Evolutionary conservation across 169 alveolate genomes (phyloP), one percentile per base, ranked within the genome.

Genomic region (Cryptosporidium baileyi): DNA sequence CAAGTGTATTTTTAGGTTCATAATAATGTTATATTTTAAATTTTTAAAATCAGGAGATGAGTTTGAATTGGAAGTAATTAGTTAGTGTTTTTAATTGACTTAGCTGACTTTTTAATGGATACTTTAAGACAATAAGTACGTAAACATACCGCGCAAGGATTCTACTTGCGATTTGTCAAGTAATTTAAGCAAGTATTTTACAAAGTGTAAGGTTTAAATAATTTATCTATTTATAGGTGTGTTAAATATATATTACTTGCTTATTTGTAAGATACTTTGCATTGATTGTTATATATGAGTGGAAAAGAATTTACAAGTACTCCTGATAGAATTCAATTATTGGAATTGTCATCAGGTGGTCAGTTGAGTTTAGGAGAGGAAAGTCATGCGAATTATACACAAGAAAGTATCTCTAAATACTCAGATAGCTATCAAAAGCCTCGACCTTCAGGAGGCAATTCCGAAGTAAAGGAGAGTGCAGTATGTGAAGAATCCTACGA

Each of bases 91-190:
- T n/a, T n/a, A n/a, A n/a, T n/a, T n/a, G n/a, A n/a, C n/a, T n/a
- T n/a, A n/a, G n/a, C n/a, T n/a, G n/a, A n/a, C n/a, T n/a, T n/a
- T n/a, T n/a, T n/a, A n/a, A n/a, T n/a, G n/a, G n/a, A n/a, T n/a
- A n/a, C n/a, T n/a, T n/a, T n/a, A n/a, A n/a, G n/a, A n/a, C n/a
- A n/a, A n/a, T n/a, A n/a, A n/a, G n/a, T n/a, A 65, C 81, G 81
- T 65, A 65, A 65, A 7, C 36, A 26, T 22, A 24, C 47, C 81
- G 63, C 81, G 81, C 81, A 49, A 47, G 19, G 61, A 13, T 47
- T 19, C 11, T 30, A 47, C 59, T 17, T 65, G 26, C 80, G 80
- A 38, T 62, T 19, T 24, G 62, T 65, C 81, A 65, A 65, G 81
- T 65, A 65, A 65, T 62, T 65, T n/a, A n/a, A n/a, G n/a, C n/a